Base-by-base conservation (phyloP, 805 yeast genomes). In the Maudiozyma bulderi region DNA sequence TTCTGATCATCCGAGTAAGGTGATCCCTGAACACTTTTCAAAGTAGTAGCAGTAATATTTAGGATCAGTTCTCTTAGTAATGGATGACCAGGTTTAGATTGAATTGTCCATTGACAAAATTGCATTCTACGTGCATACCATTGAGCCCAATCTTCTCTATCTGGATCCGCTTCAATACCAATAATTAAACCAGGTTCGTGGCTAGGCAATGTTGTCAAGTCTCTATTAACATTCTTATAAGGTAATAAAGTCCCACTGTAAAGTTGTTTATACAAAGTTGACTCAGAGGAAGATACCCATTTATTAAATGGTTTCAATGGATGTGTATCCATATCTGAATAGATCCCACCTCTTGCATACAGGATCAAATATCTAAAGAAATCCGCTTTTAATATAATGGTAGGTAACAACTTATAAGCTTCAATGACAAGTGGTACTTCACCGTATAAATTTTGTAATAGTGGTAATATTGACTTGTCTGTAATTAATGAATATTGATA, bases 91-190 rank as follows among this genome's bases (percentile, higher is more conserved):
- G 76, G 78, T 60, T 89, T 91, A 15, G 88, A 77, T 67, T 86
- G 91, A 45, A 91, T 82, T 0, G 96, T 88, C 99, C 99, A 91
- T 68, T 91, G 98, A 63, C 98, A 90, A 60, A 91, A 86, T 69
- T 91, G 99, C 42, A 91, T 80, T 53, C 98, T 74, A 46, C 97
- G 75, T 0, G 97, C 95, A 61, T 88, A 91, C 90, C 95, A 89
- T 7, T 83, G 84, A 31, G 76, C 70, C 99, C 99, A 93, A 66
- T 91, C 98, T 0, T 83, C 83, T 56, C 98, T 73, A 64, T 91
- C 97, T 0, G 98, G 97, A 58, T 91, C 99, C 1, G 97, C 97
- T 64, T 93, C 99, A 41, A 91, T 86, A 0, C 98, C 98, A 7
- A 91, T 77, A 3, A 83, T 81, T 26, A 91, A 72, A 0, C 98